Base-by-base conservation (phyloP, 176 grass and related monocot genomes). In the Pontederia crassipes region DNA sequence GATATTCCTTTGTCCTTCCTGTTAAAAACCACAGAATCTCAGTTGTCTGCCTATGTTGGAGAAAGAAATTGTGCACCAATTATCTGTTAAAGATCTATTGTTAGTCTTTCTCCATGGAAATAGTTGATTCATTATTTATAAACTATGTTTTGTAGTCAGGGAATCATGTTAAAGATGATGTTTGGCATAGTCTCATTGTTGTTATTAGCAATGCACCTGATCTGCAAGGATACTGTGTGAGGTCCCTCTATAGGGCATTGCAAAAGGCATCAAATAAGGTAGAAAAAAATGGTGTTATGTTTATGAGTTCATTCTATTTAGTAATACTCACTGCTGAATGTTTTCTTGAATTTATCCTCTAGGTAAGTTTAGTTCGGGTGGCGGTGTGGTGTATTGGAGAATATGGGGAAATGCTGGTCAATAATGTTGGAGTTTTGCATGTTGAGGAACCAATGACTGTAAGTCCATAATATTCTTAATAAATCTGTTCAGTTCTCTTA, bases 381-480 rank as follows among this genome's bases (percentile, higher is more conserved):
- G 52, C 88, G 89, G 79, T 98, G 52, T 98, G 93, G 93, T 98
- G 93, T 71, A 89, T 93, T 70, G 87, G 93, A 56, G 93, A 98
- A 74, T 98, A 92, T 49, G 93, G 88, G 45, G 93, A 98, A 76
- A 92, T 98, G 93, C 79, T 98, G 74, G 93, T 98, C 48, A 89
- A 86, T 65, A 92, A 92, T 78, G 53, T 92, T 71, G 75, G 71
- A 53, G 76, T 78, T 54, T 72, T 98, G 54, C 77, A 93, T 40
- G 61, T 80, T n/a, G 93, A 98, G 65, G 88, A 98, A 70, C 88
- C 88, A 9, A 83, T 89, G 63, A 92, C 82, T 47, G 93, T 98
- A 62, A 85, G 93, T 86, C n/a, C 55, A 72, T 72, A 49, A 5
- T 65, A 20, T 15, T 14, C 14, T 53, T 13, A 15, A 53, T 16